Evolutionary conservation across 2,329 filamentous ascomycete species (phyloP), one percentile per base, ranked within the genome.

Genomic region (Colletotrichum gloeosporioides): DNA sequence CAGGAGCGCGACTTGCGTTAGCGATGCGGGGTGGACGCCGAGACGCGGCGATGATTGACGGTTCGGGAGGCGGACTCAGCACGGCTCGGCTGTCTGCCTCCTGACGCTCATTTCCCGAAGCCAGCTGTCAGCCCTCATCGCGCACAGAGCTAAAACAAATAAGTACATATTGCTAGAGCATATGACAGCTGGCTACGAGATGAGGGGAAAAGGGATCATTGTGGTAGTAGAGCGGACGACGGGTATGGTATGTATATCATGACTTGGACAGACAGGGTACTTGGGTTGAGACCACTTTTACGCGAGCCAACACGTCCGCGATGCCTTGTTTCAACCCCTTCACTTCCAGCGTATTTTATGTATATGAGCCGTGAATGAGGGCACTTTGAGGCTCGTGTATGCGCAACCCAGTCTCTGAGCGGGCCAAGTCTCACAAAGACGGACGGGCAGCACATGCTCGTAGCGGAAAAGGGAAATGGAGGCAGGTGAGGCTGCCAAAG

Each of bases 251-350:
- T 49, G 44, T 53, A 71, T 66, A 65, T 71, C 72, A 61, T 44
- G 22, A 29, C 27, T 27, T 49, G 44, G 44, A n/a, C 15, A 34
- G 49, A 34, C 65, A 74, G 29, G 49, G 59, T 34, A 74, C 59
- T 22, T 61, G 49, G 59, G 64, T 39, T n/a, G 29, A 44, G 62
- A 36, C 64, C 69, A 76, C 74, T 76, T 53, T 69, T 76, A 74
- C 74, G 71, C 70, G 74, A 69, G 39, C 49, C 66, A 55, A 66
- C 70, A 76, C 59, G 71, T 63, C 53, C 57, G 61, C 59, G 65
- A 74, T 65, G 73, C 55, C 63, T 74, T 59, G 70, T 76, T 74
- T 76, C 74, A 74, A 76, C 70, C 70, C 73, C 74, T 69, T 62
- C 59, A 62, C 59, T 34, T 76, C 16, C 32, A 22, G 15, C 25